Evolutionary conservation across 345 rosid species (phyloP).

Genomic region (Gossypium bickii): DNA sequence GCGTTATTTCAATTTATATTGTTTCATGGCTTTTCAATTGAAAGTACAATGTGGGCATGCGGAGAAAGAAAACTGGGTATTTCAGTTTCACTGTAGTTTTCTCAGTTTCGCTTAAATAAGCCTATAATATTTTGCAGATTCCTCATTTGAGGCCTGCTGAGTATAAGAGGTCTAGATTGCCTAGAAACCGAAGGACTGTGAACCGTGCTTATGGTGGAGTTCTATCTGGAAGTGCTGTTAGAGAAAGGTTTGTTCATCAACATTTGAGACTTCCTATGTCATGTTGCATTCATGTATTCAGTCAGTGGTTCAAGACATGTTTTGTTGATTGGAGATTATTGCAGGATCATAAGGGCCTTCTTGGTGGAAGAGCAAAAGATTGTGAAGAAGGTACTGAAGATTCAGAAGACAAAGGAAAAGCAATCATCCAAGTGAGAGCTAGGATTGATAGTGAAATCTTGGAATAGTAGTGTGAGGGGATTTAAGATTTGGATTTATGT

Average conservation of each 20-base stretch:
- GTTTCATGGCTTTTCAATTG: neutral
- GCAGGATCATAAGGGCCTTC: slow-evolving; percentile 69
- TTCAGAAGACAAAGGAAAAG: slow-evolving; percentile 20
- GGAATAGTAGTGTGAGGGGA: neutral
- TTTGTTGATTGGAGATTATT: neutral
- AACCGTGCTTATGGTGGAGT: slow-evolving; percentile 93
- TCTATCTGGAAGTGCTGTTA: slow-evolving; percentile 71
- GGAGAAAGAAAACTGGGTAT: neutral
- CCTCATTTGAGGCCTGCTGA: slow-evolving; percentile 88
- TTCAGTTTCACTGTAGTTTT: neutral
- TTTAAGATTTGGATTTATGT: neutral
- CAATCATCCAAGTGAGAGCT: slow-evolving; percentile 13
- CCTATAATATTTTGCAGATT: slow-evolving; percentile 38
- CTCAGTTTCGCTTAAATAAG: neutral
- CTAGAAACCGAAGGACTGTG: slow-evolving; percentile 77
- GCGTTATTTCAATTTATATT: neutral
- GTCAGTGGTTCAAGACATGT: neutral
- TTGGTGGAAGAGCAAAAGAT: slow-evolving; percentile 84
- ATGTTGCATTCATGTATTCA: neutral
- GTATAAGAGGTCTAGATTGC: slow-evolving; percentile 73
- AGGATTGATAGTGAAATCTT: neutral
- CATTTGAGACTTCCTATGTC: neutral
- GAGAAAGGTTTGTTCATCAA: slow-evolving; percentile 57
- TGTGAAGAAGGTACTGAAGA: slow-evolving; percentile 40
- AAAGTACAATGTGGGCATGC: neutral